Evolutionary conservation across 2,329 filamentous ascomycete species (phyloP).

Genomic region (Aureobasidium vineae): DNA sequence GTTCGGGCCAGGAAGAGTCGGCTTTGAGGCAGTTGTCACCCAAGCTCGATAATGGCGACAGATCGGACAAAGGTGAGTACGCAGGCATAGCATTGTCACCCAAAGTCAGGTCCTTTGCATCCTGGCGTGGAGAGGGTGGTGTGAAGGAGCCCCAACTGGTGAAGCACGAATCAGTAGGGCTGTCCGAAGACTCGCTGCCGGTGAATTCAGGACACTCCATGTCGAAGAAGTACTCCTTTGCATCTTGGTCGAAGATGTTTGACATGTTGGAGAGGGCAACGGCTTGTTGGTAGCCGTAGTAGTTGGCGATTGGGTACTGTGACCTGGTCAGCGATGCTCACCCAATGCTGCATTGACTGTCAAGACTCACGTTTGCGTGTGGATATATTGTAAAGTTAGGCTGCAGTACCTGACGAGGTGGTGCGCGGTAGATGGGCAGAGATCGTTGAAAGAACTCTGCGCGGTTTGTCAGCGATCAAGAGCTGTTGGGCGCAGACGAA

Average conservation of each 20-base stretch:
- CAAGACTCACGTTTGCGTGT: conserved; percentile 19
- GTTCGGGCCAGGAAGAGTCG: conserved; percentile 6
- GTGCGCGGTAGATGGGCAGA: background rate
- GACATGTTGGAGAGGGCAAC: conserved; percentile 1
- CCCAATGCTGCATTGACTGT: background rate
- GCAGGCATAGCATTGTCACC: background rate
- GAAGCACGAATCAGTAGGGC: conserved; percentile 12
- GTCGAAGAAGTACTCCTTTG: conserved; percentile 16
- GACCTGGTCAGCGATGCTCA: background rate
- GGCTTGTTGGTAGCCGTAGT: conserved; percentile 9
- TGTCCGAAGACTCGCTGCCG: conserved; percentile 5
- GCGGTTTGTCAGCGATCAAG: conserved; percentile 17
- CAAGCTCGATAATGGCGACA: conserved; percentile 9
- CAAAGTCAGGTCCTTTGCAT: conserved; percentile 1
- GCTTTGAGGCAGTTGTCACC: background rate
- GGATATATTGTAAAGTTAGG: background rate
- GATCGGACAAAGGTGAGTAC: background rate
- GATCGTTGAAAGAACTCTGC: conserved; percentile 5
- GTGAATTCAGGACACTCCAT: conserved; percentile 22
- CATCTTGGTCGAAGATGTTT: background rate
- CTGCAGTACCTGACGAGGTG: background rate
- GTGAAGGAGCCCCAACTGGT: background rate
- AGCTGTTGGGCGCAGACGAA: background rate
- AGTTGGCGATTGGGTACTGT: conserved; percentile 8
- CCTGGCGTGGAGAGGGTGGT: background rate